phyloP scores from a whole-genome alignment of 2,329 filamentous ascomycete genomes.

The Fusarium napiforme region DNA sequence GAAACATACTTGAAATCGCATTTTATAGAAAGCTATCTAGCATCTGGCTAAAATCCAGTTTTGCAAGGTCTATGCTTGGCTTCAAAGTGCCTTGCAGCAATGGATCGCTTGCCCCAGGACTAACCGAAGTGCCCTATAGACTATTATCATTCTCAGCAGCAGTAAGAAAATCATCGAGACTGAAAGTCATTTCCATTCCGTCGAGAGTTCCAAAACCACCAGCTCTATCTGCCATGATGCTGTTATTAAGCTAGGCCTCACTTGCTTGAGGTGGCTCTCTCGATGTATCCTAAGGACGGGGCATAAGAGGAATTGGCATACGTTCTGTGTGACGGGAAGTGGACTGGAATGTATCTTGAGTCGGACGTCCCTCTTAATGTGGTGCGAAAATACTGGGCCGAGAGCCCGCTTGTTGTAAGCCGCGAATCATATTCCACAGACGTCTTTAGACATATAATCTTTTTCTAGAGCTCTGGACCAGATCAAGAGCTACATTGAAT shows the following conservation, averaged over 20 bases:
- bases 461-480: too few species aligned
- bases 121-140: neutral
- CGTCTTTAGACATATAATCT: neutral
- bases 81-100: neutral
- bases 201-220: neutral
- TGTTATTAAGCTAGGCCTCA: neutral
- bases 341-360: neutral
- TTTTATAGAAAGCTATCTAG: neutral
- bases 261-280: neutral
- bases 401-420: neutral
- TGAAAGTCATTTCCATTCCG: neutral
- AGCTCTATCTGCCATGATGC: neutral
- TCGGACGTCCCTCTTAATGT: neutral
- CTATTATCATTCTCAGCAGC: neutral
- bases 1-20: neutral
- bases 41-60: neutral
- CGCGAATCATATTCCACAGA: neutral
- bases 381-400: neutral
- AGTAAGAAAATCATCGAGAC: neutral
- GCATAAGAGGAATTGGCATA: neutral
- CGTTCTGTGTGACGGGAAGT: neutral
- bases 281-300: neutral
- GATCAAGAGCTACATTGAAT: too few species aligned
- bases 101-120: neutral
- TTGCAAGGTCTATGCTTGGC: neutral